Evolutionary conservation across 805 yeast species (phyloP), one percentile per base, ranked within the genome.

Genomic region (Geotrichum ghanense): DNA sequence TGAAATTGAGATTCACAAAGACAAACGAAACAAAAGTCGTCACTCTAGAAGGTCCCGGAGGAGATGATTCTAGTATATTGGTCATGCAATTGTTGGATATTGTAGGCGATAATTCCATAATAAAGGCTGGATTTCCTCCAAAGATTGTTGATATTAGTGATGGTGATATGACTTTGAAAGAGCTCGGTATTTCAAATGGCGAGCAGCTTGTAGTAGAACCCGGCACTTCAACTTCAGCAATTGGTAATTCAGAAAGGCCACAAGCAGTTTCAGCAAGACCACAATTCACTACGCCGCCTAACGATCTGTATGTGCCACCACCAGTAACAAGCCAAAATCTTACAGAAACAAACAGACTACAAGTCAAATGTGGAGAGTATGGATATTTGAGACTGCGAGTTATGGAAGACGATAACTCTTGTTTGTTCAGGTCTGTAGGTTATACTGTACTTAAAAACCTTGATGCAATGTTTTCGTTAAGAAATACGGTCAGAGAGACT

Each of bases 391-490:
- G 72, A 6, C 64, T 81, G 5, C 71, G 84, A 23, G 72, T 74
- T 44, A 76, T 82, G 48, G 81, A 84, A 0, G 88, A 83, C 57
- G 90, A 83, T 60, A 83, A 83, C 58, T 81, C 90, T 6, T 83
- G 94, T 57, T 63, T 83, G 46, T 83, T 83, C 64, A 76, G 82
- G 53, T 71, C 89, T 0, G 68, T 83, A 1, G 69, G 79, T 1
- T 77, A 75, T 53, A 73, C 78, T 10, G 58, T 72, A 2, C 65
- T 71, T 51, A 64, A 68, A 35, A 69, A 69, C 39, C 55, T 68
- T 1, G 69, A 72, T 22, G 60, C 73, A 25, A 74, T 76, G 17
- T 56, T 61, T 4, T 72, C 74, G 42, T 61, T 83, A 27, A 66
- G 92, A 24, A 57, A 68, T 1, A 57, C 76, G 3, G 81, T 81